Percentiles rank a stretch among this genome's conserved stretches.
Conservation (phyloP, 805 yeast species). For the Yamadazyma laniorum region DNA sequence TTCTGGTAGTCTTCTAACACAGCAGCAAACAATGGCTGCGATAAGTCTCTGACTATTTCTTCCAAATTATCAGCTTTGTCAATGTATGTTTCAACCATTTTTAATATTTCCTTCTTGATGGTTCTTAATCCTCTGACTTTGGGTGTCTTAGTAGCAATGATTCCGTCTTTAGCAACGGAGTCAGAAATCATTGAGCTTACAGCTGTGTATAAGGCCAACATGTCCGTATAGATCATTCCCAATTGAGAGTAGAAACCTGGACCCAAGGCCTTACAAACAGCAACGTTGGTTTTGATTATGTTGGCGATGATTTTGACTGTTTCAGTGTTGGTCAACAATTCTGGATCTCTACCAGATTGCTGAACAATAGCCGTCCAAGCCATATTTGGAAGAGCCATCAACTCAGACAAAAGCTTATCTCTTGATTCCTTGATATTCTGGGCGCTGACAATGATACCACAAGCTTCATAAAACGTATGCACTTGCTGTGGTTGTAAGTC, state of each 20-base stretch:
- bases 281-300: constrained; percentile 90
- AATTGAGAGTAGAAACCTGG: constrained; percentile 88
- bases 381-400: constrained; percentile 89
- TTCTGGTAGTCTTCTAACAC: constrained; percentile 85
- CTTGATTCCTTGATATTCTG: constrained; percentile 69
- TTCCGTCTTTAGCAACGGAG: constrained; percentile 75
- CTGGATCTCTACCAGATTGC: constrained; percentile 82
- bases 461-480: constrained; percentile 96
- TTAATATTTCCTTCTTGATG: constrained; percentile 89
- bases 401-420: constrained; percentile 67
- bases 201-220: constrained; percentile 86
- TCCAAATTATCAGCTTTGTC: constrained; percentile 83
- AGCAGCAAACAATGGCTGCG: constrained; percentile 79
- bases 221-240: constrained; percentile 80
- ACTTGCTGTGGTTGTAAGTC: constrained; percentile 97
- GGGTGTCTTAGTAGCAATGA: constrained; percentile 91
- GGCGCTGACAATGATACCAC: constrained; percentile 90
- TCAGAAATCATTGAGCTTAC: constrained; percentile 83
- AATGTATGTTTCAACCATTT: constrained; percentile 83
- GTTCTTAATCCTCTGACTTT: constrained; percentile 94
- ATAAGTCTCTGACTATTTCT: constrained; percentile 77
- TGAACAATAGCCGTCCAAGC: constrained; percentile 92
- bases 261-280: constrained; percentile 93
- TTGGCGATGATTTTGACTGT: constrained; percentile 91
- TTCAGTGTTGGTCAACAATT: constrained; percentile 71